A percentile compares a stretch with the other conserved stretches of the same genome.
Conservation (phyloP, 306 rosid species). For the Prunus padus region DNA sequence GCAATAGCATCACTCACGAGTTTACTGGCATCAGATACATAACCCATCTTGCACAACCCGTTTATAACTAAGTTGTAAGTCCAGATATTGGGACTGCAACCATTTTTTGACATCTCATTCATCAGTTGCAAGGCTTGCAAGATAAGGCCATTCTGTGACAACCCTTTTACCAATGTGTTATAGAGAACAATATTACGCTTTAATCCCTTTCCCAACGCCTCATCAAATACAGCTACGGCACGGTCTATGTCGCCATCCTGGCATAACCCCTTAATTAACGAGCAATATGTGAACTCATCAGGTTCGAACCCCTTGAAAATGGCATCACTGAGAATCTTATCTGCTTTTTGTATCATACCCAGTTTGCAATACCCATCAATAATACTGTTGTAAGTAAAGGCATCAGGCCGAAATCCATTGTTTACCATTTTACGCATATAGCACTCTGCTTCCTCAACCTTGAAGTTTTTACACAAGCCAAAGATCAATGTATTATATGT, state of each 20-base stretch:
- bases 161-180: slow-evolving; percentile 75
- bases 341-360: slow-evolving; percentile 69
- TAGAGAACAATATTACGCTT: slow-evolving; percentile 67
- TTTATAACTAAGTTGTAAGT: slow-evolving; percentile 72
- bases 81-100: slow-evolving; percentile 70
- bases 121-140: slow-evolving; percentile 80
- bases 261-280: slow-evolving; percentile 70
- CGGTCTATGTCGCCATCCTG: slow-evolving; percentile 63
- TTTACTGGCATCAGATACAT: slow-evolving; percentile 64
- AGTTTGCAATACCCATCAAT: slow-evolving; percentile 77
- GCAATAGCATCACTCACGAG: slow-evolving; percentile 69
- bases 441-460: slow-evolving; percentile 65
- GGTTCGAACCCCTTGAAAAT: slow-evolving; percentile 78
- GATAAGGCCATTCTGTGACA: slow-evolving; percentile 71
- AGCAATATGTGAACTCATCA: slow-evolving; percentile 81
- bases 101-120: slow-evolving; percentile 72
- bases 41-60: slow-evolving; percentile 92
- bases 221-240: slow-evolving; percentile 64
- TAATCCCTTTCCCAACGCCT: slow-evolving; percentile 60
- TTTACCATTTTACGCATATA: slow-evolving; percentile 77
- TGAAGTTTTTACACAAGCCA: slow-evolving; percentile 68
- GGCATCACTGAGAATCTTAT: slow-evolving; percentile 69
- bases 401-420: slow-evolving; percentile 69
- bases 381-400: slow-evolving; percentile 72
- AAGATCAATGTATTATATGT: slow-evolving; percentile 72